Percentiles rank a stretch among this genome's conserved stretches.
These are phyloP conservation scores for Diaporthe velutina DNA, from an alignment of 2,329 filamentous ascomycete species.

Conservation along the genomic window DNA sequence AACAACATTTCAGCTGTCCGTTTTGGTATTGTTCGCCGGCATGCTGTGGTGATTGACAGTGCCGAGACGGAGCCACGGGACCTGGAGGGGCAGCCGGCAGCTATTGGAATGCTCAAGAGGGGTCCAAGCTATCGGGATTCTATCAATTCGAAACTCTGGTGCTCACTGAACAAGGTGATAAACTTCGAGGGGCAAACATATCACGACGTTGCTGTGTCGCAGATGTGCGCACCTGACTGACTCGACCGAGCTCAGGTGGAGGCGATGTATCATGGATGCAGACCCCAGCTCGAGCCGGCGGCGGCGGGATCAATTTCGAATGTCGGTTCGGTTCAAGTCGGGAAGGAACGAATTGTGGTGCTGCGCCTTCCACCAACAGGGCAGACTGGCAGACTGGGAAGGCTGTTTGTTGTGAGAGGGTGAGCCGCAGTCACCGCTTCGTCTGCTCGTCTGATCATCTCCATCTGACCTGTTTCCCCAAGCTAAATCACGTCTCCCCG, in stretches of 20 bases:
- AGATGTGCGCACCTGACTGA: conserved; percentile 14
- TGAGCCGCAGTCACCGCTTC: neutral
- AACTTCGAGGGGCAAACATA: conserved; percentile 9
- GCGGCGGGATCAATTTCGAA: conserved; percentile 17
- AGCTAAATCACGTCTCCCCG: conserved; percentile 34
- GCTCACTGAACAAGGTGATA: neutral
- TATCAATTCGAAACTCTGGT: conserved; percentile 27
- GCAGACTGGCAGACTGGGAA: neutral
- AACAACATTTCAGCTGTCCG: conserved; percentile 7
- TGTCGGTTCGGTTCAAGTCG: neutral
- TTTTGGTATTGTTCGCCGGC: conserved; percentile 11
- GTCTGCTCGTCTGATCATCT: neutral
- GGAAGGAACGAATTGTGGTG: neutral
- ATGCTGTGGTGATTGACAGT: conserved; percentile 12
- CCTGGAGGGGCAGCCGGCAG: neutral
- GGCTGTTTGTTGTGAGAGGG: conserved; percentile 1
- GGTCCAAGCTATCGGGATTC: conserved; percentile 21
- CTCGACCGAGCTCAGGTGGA: conserved; percentile 23
- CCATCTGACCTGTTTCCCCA: neutral
- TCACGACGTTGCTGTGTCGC: conserved; percentile 7
- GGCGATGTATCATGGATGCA: conserved; percentile 18
- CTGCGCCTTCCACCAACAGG: conserved; percentile 4
- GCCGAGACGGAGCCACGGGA: neutral
- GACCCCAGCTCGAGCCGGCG: conserved; percentile 22
- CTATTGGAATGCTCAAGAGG: conserved; percentile 14